Percentiles rank a stretch among this genome's conserved stretches.
These are phyloP conservation scores for Sporothrix curviconia DNA, from an alignment of 2,329 filamentous ascomycete species.

Conservation along the genomic window DNA sequence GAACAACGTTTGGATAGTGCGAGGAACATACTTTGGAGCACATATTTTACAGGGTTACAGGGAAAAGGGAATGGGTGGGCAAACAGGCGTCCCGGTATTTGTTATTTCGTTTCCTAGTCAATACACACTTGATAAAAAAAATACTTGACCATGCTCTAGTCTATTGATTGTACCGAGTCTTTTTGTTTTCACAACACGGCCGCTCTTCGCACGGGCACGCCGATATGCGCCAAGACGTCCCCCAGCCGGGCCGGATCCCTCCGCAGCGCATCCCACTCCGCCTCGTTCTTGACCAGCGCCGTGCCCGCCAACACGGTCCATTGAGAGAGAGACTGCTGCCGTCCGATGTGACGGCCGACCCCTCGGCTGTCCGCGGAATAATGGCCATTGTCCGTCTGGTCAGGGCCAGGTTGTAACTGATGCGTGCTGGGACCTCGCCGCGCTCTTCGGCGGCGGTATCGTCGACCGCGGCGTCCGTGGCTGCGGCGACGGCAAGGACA, in stretches of 20 bases:
- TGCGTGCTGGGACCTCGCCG: conserved; percentile 38
- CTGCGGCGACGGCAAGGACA: not conserved
- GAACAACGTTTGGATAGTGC: no score
- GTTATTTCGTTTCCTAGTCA: no score
- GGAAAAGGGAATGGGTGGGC: no score
- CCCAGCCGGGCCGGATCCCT: conserved; percentile 33
- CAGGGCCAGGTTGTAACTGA: conserved; percentile 60
- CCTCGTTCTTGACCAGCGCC: conserved; percentile 52
- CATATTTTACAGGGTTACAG: no score
- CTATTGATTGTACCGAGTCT: no score
- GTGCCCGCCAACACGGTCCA: conserved; percentile 60
- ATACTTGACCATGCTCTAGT: no score
- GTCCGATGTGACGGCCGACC: conserved; percentile 26
- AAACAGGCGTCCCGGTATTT: no score
- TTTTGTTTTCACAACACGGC: not conserved
- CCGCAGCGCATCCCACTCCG: conserved; percentile 50
- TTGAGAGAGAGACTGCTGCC: conserved; percentile 47
- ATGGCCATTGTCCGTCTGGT: conserved; percentile 48
- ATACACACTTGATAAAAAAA: no score
- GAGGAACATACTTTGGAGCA: no score
- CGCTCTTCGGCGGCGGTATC: conserved; percentile 16
- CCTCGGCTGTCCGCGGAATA: conserved; percentile 49
- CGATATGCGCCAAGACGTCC: conserved; percentile 37
- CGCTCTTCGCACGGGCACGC: conserved; percentile 20
- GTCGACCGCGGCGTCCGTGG: not conserved